Conservation (phyloP, 1,284 basidiomycete genomes). For the Malassezia nana region DNA sequence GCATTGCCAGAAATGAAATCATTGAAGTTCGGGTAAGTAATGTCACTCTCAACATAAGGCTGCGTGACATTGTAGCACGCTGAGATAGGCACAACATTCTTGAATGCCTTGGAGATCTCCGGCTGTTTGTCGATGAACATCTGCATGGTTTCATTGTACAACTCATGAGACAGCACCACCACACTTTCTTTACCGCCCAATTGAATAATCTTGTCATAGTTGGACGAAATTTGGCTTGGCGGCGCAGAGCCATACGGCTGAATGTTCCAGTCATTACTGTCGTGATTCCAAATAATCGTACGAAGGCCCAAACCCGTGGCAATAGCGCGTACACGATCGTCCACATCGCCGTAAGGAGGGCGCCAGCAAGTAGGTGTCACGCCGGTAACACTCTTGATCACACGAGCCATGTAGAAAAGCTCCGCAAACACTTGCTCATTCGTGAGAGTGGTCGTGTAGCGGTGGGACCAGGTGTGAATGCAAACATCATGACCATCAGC, state of each 20-base stretch:
- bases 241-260: constrained; percentile 46
- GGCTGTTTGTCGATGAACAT: constrained; percentile 33
- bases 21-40: constrained; percentile 44
- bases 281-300: constrained; percentile 52
- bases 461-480: constrained; percentile 50
- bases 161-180: constrained; percentile 43
- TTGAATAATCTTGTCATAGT: constrained; percentile 52
- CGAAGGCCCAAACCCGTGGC: constrained; percentile 52
- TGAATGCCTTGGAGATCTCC: constrained; percentile 33
- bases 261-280: constrained; percentile 51
- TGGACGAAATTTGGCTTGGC: constrained; percentile 44
- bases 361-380: constrained; percentile 52
- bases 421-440: constrained; percentile 56
- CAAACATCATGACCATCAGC: constrained; percentile 43
- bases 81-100: constrained; percentile 38
- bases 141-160: constrained; percentile 38
- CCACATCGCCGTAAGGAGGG: constrained; percentile 53
- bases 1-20: constrained; percentile 27
- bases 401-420: constrained; percentile 54
- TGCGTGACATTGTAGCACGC: constrained; percentile 42
- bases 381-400: constrained; percentile 53
- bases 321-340: constrained; percentile 54
- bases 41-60: constrained; percentile 50
- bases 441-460: constrained; percentile 53
- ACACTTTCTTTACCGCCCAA: constrained; percentile 43